A percentile compares a stretch with the other conserved stretches of the same genome.
phyloP scores from a whole-genome alignment of 345 rosid genomes.

The Populus davidiana region DNA sequence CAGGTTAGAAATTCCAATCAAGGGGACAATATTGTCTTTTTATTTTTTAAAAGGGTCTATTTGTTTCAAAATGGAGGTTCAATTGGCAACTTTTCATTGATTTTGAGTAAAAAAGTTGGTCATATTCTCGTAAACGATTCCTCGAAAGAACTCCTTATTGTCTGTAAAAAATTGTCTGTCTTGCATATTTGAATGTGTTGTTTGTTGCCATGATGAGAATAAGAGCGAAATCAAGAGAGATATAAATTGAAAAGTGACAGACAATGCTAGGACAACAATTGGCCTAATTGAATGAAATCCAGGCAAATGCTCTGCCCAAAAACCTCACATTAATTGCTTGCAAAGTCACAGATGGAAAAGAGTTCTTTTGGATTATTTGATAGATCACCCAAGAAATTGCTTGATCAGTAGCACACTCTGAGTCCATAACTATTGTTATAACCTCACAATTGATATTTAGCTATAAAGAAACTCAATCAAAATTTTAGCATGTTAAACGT shows the following conservation, averaged over 20 bases:
- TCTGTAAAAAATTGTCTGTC: too few species aligned
- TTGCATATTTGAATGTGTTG: too few species aligned
- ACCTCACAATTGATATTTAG: not conserved
- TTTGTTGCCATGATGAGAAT: not conserved
- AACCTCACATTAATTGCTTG: not conserved
- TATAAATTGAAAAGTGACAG: not conserved
- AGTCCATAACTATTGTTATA: not conserved
- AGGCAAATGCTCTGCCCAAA: not conserved
- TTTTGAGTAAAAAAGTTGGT: too few species aligned
- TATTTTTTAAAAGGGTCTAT: not conserved
- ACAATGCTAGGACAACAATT: not conserved
- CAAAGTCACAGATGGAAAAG: too few species aligned
- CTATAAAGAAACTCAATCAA: not conserved
- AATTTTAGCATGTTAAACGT: too few species aligned
- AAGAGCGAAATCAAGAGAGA: not conserved
- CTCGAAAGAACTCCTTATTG: too few species aligned
- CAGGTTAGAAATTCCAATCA: slow-evolving; percentile 38
- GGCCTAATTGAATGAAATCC: not conserved
- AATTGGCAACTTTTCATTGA: too few species aligned
- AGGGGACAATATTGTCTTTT: not conserved
- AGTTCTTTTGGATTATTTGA: not conserved
- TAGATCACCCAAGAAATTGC: not conserved
- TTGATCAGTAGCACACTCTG: not conserved
- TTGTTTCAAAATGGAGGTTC: not conserved
- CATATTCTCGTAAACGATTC: too few species aligned